These are phyloP conservation scores for Phoma sp. DNA, from an alignment of 2,329 filamentous ascomycete genomes.

Conservation along the genomic window DNA sequence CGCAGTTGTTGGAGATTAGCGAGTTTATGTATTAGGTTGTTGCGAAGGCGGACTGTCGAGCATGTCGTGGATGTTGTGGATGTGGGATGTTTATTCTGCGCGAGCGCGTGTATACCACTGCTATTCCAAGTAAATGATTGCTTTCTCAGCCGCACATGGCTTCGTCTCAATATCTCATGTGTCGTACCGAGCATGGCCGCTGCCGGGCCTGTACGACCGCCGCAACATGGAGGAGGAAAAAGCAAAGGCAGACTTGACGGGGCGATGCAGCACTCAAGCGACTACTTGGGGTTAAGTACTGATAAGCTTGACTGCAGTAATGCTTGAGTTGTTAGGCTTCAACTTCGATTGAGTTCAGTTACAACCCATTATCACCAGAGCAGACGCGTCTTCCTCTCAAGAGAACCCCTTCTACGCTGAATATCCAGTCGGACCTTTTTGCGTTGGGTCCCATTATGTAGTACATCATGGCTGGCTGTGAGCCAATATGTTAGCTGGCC, in stretches of 20 bases:
- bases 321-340: too few species aligned
- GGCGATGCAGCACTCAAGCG: background rate
- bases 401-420: too few species aligned
- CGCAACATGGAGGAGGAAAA: background rate
- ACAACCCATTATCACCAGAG: too few species aligned
- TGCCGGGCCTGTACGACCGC: background rate
- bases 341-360: too few species aligned
- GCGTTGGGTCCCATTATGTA: too few species aligned
- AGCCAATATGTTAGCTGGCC: too few species aligned
- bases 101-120: conserved; percentile 2
- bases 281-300: background rate
- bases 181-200: background rate
- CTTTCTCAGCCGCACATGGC: background rate
- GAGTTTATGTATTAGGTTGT: conserved; percentile 67
- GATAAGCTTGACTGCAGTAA: too few species aligned
- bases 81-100: background rate
- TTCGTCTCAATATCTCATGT: background rate
- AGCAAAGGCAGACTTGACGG: background rate
- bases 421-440: too few species aligned
- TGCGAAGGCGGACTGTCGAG: background rate
- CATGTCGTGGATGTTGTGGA: background rate
- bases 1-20: conserved; percentile 72
- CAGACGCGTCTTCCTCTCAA: too few species aligned
- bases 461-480: too few species aligned
- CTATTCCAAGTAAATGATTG: background rate